Base-by-base conservation (phyloP, 176 grass and related monocot genomes). In the Microstegium vimineum region DNA sequence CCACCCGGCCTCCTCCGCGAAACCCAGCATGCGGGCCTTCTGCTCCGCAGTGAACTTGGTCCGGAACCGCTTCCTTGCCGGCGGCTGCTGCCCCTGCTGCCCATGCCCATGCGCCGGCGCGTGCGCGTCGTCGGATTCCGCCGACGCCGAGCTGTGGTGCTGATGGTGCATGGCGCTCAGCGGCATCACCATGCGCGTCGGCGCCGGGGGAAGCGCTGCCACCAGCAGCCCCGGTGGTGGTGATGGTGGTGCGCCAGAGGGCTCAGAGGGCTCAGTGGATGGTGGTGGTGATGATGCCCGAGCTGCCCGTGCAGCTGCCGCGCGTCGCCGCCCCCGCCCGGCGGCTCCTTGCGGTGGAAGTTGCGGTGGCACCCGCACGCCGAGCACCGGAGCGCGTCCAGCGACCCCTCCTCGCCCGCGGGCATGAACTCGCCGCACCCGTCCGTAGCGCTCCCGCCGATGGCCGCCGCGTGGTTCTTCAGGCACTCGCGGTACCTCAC, bases 371-470 rank as follows among this genome's bases (percentile, higher is more conserved):
- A 97, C 8, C 83, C 83, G 85, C 94, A 97, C 31, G 94, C 94
- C 12, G 91, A 94, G 85, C 94, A 97, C 46, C 90, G 88, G 46
- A 97, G 75, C 11, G 69, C 91, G 81, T 90, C 91, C 54, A 97
- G 91, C 22, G 87, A 90, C 27, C 91, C 87, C 0, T 92, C 87
- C 54, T 85, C 89, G 3, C 91, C 91, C 2, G 89, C 89, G 1
- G 94, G 87, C 91, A 97, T 92, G 91, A 97, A 97, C 82, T 97
- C 91, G 10, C 89, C 94, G 66, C 94, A 97, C 42, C 94, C 94
- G 65, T 94, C 94, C 9, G 89, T 94, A 6, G 94, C 94, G 56
- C 80, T 94, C 46, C 94, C 94, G 46, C 91, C 94, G n/a, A 97
- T 97, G 57, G 89, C 72, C 9, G 91, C 91, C 76, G 94, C 94